Conservation (phyloP, 2,329 filamentous ascomycete species). For the Hypoxylon sp. region DNA sequence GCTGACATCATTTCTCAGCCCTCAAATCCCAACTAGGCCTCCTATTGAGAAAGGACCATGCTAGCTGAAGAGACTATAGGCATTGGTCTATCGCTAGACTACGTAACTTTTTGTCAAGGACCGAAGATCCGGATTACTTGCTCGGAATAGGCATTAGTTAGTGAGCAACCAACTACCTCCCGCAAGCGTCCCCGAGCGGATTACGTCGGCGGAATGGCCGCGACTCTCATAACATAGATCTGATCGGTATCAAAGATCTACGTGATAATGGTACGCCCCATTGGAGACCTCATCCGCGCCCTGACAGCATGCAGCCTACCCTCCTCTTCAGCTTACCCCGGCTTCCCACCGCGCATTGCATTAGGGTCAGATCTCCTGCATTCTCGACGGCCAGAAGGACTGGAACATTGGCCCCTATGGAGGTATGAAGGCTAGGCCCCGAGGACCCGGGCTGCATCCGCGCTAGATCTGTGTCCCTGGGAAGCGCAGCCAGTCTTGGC, state of each 20-base stretch:
- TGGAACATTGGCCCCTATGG: constrained; percentile 37
- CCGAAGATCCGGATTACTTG: constrained; percentile 1
- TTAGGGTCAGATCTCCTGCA: constrained; percentile 44
- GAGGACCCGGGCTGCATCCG: constrained; percentile 39
- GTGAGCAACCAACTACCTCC: constrained; percentile 8
- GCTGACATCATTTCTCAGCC: constrained; percentile 41
- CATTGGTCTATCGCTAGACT: constrained; percentile 1
- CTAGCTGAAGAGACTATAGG: constrained; percentile 21
- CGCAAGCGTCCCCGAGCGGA: constrained; percentile 11
- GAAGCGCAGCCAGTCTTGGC: constrained; percentile 39
- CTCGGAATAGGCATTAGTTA: constrained; percentile 1
- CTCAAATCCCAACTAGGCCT: constrained; percentile 29
- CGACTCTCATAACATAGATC: constrained; percentile 21
- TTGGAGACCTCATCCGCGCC: constrained; percentile 40
- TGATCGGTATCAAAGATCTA: constrained; percentile 35
- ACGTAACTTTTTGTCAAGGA: not conserved
- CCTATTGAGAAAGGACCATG: constrained; percentile 21
- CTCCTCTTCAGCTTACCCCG: constrained; percentile 41
- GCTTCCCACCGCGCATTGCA: constrained; percentile 42
- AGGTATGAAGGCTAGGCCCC: constrained; percentile 29
- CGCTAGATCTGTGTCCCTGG: constrained; percentile 41
- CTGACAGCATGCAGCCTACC: constrained; percentile 41
- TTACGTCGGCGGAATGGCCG: constrained; percentile 13
- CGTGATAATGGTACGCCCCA: constrained; percentile 27
- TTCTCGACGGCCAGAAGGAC: constrained; percentile 28